Conservation (phyloP, 129 eudicot genomes). For the Flaveria bidentis region DNA sequence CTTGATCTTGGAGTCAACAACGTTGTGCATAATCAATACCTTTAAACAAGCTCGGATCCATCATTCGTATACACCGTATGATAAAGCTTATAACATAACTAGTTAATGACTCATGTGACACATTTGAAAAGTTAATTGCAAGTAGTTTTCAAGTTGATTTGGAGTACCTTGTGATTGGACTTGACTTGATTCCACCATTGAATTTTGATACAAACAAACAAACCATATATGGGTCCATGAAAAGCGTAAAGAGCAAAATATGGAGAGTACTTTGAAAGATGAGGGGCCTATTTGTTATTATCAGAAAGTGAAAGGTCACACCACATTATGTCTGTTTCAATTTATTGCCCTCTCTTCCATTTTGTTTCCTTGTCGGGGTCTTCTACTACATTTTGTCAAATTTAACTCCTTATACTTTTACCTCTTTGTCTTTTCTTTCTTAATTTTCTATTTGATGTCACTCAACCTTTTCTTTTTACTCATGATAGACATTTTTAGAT, state of each 20-base stretch:
- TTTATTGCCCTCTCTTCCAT: conserved; percentile 27
- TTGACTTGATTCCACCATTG: not conserved
- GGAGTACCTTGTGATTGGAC: conserved; percentile 2
- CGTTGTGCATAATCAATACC: too few species aligned
- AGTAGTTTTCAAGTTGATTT: not conserved
- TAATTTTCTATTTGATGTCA: not conserved
- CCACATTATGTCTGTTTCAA: conserved; percentile 26
- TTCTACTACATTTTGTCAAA: conserved; percentile 38
- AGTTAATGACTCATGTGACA: not conserved
- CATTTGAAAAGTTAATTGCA: not conserved
- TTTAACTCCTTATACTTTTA: conserved; percentile 31
- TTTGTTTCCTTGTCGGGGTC: conserved; percentile 42
- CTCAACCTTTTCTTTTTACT: too few species aligned
- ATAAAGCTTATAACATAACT: not conserved
- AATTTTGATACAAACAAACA: conserved; percentile 15
- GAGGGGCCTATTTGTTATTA: conserved; percentile 38
- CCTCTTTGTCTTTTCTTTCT: conserved; percentile 12
- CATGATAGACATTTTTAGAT: too few species aligned
- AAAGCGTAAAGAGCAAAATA: conserved; percentile 28
- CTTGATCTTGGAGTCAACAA: too few species aligned
- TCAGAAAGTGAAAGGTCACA: conserved; percentile 38
- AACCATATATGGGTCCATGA: conserved; percentile 17
- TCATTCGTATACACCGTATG: too few species aligned
- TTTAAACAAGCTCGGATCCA: not conserved
- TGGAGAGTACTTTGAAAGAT: conserved; percentile 28